Evolutionary conservation across 2,329 filamentous ascomycete genomes (phyloP).

Genomic region (Aureobasidium pullulans): DNA sequence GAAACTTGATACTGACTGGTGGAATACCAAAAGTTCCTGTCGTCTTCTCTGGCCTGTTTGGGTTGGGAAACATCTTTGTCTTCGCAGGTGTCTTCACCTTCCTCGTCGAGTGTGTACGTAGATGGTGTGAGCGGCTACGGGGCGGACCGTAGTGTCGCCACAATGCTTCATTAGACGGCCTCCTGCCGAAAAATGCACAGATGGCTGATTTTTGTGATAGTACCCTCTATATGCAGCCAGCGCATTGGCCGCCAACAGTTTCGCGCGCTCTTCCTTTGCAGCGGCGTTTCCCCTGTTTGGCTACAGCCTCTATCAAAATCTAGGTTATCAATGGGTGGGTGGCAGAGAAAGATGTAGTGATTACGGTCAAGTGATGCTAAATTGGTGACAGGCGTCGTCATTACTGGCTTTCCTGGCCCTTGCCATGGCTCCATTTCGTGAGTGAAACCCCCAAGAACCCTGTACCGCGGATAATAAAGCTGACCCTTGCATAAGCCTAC

Average conservation of each 20-base stretch:
- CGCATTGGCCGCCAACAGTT: constrained; percentile 44
- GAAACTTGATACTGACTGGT: constrained; percentile 15
- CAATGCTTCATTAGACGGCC: constrained; percentile 9
- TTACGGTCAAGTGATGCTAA: constrained; percentile 7
- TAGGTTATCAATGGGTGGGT: constrained; percentile 46
- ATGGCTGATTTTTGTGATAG: constrained; percentile 20
- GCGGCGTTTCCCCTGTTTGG: constrained; percentile 38
- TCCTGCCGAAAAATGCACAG: background rate
- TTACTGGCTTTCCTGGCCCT: constrained; percentile 37
- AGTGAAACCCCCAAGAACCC: constrained; percentile 18
- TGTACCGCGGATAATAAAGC: constrained; percentile 19
- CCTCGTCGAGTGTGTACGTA: constrained; percentile 55
- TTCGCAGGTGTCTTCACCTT: constrained; percentile 87
- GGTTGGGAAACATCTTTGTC: constrained; percentile 52
- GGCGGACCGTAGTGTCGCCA: constrained; percentile 4
- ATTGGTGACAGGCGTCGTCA: constrained; percentile 9
- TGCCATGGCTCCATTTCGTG: constrained; percentile 40
- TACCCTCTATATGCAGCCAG: constrained; percentile 44
- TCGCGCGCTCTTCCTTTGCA: constrained; percentile 42
- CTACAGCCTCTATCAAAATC: background rate
- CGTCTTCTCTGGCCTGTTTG: constrained; percentile 42
- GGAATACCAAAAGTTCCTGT: constrained; percentile 37
- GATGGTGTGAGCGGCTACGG: background rate
- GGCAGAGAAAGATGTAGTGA: constrained; percentile 18
- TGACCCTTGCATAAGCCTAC: constrained; percentile 28